Conservation (phyloP, 257 asterid genomes). For the Solanum tarijense region DNA sequence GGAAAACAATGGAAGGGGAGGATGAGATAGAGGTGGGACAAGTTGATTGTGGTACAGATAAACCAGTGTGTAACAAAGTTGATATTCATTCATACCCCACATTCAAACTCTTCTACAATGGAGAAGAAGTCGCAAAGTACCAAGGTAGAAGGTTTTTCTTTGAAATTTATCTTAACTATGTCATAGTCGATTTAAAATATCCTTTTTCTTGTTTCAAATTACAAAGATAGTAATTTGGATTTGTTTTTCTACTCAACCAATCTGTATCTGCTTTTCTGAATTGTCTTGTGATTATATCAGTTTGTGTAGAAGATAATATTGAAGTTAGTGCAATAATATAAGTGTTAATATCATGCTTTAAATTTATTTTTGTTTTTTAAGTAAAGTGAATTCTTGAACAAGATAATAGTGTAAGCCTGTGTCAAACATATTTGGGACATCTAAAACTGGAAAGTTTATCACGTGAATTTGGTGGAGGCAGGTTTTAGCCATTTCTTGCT, state of each 20-base stretch:
- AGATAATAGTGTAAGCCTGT: background rate
- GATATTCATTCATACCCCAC: constrained; percentile 97
- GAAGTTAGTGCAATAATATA: background rate
- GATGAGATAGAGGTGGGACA: constrained; percentile 96
- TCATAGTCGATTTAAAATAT: background rate
- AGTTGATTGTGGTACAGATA: constrained; percentile 78
- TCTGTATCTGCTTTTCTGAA: background rate
- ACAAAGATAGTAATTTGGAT: background rate
- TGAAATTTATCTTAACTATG: background rate
- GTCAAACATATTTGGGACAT: background rate
- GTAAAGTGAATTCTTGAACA: background rate
- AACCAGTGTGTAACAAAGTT: constrained; percentile 69
- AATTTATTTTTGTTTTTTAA: background rate
- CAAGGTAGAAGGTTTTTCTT: constrained; percentile 41
- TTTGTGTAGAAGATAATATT: background rate
- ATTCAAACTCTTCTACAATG: constrained; percentile 86
- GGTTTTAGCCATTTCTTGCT: background rate
- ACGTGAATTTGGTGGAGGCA: background rate
- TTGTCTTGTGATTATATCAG: background rate
- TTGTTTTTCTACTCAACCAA: background rate
- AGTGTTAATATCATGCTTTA: background rate
- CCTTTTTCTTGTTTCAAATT: background rate
- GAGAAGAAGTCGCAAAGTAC: constrained; percentile 78
- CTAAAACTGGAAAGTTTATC: background rate
- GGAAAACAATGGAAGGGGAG: constrained; percentile 89